Percentiles rank a stretch among this genome's conserved stretches.
Conservation (phyloP, 129 eudicot species). For the Apium graveolens region DNA sequence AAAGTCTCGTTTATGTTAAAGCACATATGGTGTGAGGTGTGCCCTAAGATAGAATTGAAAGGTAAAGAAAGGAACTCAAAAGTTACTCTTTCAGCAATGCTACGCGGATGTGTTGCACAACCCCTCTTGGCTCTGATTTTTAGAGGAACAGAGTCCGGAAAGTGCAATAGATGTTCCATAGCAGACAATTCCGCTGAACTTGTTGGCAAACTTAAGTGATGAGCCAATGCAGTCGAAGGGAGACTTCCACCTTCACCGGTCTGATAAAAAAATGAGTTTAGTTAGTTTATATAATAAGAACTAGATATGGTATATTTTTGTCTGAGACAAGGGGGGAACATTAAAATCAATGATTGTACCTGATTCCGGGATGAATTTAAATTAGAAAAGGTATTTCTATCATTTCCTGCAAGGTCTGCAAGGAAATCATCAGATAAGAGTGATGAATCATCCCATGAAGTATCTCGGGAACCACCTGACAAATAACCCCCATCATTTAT, state of each 20-base stretch:
- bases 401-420: conserved; percentile 43
- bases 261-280: conserved; percentile 17
- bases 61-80: background rate
- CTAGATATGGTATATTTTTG: background rate
- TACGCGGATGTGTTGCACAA: conserved; percentile 93
- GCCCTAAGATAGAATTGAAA: background rate
- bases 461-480: conserved; percentile 16
- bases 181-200: conserved; percentile 47
- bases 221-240: conserved; percentile 50
- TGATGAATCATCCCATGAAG: conserved; percentile 75
- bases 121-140: conserved; percentile 82
- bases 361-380: conserved; percentile 42
- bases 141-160: conserved; percentile 63
- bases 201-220: conserved; percentile 76
- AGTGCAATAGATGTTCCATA: conserved; percentile 44
- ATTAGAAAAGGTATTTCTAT: conserved; percentile 30
- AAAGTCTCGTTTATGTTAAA: background rate
- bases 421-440: conserved; percentile 60
- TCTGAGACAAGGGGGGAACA: background rate
- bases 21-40: background rate
- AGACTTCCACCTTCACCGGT: conserved; percentile 38
- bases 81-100: conserved; percentile 91
- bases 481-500: conserved; percentile 15
- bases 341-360: conserved; percentile 21
- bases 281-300: background rate